A percentile compares a stretch with the other conserved stretches of the same genome.
Conservation (phyloP, 257 asterid species). For the Haberlea rhodopensis region DNA sequence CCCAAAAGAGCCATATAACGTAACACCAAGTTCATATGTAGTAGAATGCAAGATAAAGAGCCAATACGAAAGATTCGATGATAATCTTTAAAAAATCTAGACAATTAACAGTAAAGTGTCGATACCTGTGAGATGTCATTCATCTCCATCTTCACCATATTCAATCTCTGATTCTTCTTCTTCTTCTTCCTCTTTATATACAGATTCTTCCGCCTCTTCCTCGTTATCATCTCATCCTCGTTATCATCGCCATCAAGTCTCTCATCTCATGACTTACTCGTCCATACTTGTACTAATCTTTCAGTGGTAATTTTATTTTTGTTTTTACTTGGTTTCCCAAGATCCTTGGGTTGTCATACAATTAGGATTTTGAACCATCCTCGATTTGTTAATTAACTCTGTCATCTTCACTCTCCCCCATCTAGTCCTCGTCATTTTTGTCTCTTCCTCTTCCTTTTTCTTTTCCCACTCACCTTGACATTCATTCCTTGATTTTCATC, state of each 20-base stretch:
- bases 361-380: constrained; percentile 41
- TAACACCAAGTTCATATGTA: not conserved
- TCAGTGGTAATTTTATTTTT: constrained; percentile 16
- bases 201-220: constrained; percentile 45
- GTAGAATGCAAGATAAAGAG: too few relatives aligned
- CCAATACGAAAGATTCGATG: not conserved
- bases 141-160: constrained; percentile 34
- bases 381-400: constrained; percentile 32
- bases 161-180: constrained; percentile 41
- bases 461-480: constrained; percentile 25
- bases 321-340: constrained; percentile 24
- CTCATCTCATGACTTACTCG: constrained; percentile 35
- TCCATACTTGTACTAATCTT: constrained; percentile 21
- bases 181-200: constrained; percentile 35
- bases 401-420: constrained; percentile 69
- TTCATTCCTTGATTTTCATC: constrained; percentile 39
- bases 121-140: constrained; percentile 14
- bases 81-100: constrained; percentile 4
- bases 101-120: not conserved
- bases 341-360: constrained; percentile 61
- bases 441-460: constrained; percentile 65
- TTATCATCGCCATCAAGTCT: constrained; percentile 71
- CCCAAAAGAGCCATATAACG: not conserved
- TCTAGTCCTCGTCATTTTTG: constrained; percentile 74
- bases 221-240: constrained; percentile 45